Evolutionary conservation across 352 stramenopile genomes (phyloP), one percentile per base, ranked within the genome.

Genomic region (Pythium chondricola): DNA sequence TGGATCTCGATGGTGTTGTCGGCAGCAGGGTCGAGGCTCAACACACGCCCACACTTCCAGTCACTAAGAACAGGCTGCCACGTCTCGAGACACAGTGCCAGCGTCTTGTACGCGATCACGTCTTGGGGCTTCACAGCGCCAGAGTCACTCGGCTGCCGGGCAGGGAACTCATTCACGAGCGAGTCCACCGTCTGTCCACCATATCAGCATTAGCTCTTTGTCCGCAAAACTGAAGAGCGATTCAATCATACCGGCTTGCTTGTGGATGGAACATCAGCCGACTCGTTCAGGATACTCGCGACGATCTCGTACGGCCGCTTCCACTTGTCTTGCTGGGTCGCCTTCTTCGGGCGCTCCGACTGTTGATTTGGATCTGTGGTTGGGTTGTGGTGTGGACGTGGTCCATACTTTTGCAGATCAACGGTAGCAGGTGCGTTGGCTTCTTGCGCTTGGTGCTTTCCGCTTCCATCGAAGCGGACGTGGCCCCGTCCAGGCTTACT

Each of bases 251-350:
- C 53, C 32, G 40, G 46, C 24, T 43, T 52, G 22, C 18, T 24
- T 46, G 40, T 48, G 33, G 48, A 51, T 42, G 47, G n/a, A n/a
- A n/a, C n/a, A n/a, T n/a, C n/a, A n/a, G n/a, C n/a, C n/a, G n/a
- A 35, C 13, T 43, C 31, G 29, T 66, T 51, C 22, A 72, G 63
- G 37, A 90, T 82, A 26, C 59, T 74, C 4, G 80, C 73, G 14
- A 91, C 56, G 11, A 91, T 76, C 56, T 88, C 69, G 48, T 91
- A 91, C 42, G 80, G 77, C 4, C 80, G 74, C 54, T 88, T 88
- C 80, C 80, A 91, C 53, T 70, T 69, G 42, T 86, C 75, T 35
- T 61, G 55, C 17, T 74, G 59, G 30, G 67, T 58, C 17, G 76
- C 69, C 7, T 52, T 58, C 48, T 42, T 62, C 8, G n/a, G 31